Evolutionary conservation across 805 yeast species (phyloP).

Genomic region (Sugiyamaella floridensis): DNA sequence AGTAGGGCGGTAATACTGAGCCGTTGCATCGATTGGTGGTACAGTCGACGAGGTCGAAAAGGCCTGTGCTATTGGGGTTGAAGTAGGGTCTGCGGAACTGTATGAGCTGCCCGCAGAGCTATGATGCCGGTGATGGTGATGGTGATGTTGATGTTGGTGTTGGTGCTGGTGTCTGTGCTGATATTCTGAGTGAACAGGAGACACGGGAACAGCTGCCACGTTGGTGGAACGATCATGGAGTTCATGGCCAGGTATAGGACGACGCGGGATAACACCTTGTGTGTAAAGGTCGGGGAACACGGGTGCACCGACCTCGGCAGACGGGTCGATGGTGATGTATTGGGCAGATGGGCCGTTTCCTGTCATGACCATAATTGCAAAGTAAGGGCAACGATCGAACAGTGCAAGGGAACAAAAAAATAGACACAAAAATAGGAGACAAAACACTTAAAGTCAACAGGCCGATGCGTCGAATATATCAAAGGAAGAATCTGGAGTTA

Average conservation of each 20-base stretch:
- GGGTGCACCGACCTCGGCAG: not conserved
- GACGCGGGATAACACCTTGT: not conserved
- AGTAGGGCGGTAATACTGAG: not conserved
- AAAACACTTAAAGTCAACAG: not conserved
- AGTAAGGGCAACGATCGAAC: not conserved
- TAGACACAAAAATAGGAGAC: not conserved
- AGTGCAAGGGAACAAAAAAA: not conserved
- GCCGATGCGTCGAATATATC: not conserved
- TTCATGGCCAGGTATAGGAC: not conserved
- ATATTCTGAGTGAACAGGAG: not conserved
- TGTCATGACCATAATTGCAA: not conserved
- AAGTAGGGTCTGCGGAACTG: not conserved
- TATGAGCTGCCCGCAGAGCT: not conserved
- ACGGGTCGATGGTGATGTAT: not conserved
- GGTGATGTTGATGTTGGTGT: slow-evolving; percentile 9
- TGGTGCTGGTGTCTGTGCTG: slow-evolving; percentile 6
- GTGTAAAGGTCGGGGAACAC: not conserved
- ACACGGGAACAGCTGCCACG: not conserved
- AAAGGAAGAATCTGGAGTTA: not conserved
- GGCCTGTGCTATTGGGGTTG: not conserved
- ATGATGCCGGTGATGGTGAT: not conserved
- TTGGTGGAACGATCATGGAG: not conserved
- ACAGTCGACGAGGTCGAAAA: not conserved
- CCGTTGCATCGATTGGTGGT: not conserved
- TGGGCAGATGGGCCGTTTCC: not conserved